Percentiles rank a stretch among this genome's conserved stretches.
These are phyloP conservation scores for Whalleya microplaca DNA, from an alignment of 2,329 filamentous ascomycete genomes.

Conservation along the genomic window DNA sequence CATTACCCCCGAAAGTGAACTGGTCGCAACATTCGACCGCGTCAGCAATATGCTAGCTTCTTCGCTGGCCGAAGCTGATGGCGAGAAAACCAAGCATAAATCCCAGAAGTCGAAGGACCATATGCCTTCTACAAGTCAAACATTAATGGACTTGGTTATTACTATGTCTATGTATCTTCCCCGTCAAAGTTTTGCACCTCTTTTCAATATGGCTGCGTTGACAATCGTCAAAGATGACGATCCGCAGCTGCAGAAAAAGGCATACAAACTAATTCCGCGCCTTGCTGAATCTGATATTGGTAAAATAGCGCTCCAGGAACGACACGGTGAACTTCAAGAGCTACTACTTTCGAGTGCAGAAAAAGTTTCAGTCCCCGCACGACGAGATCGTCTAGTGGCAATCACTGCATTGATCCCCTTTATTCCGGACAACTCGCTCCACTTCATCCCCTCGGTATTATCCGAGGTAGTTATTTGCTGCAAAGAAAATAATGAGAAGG, in stretches of 20 bases:
- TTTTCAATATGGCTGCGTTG: constrained; percentile 85
- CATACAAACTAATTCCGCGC: constrained; percentile 95
- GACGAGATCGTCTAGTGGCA: constrained; percentile 83
- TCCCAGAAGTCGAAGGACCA: constrained; percentile 61
- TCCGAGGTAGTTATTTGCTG: constrained; percentile 95
- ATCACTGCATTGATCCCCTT: constrained; percentile 80
- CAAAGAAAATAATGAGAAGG: constrained; percentile 97
- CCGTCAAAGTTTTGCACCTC: constrained; percentile 77
- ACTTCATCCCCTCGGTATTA: constrained; percentile 90
- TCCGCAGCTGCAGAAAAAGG: constrained; percentile 96
- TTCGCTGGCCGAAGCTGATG: constrained; percentile 64
- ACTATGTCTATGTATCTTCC: constrained; percentile 95
- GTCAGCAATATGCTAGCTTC: constrained; percentile 83
- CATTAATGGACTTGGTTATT: constrained; percentile 94
- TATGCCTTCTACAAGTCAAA: constrained; percentile 92
- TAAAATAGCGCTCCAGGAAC: constrained; percentile 72
- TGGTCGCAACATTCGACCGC: constrained; percentile 85
- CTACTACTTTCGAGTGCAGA: constrained; percentile 79
- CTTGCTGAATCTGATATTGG: constrained; percentile 82
- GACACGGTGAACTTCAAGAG: constrained; percentile 78
- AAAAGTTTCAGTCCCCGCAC: constrained; percentile 83
- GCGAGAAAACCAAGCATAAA: constrained; percentile 64
- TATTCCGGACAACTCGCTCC: constrained; percentile 75
- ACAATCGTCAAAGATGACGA: constrained; percentile 83
- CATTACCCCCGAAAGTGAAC: constrained; percentile 76